Evolutionary conservation across 441 rosid species (phyloP).

Genomic region (Hura crepitans): DNA sequence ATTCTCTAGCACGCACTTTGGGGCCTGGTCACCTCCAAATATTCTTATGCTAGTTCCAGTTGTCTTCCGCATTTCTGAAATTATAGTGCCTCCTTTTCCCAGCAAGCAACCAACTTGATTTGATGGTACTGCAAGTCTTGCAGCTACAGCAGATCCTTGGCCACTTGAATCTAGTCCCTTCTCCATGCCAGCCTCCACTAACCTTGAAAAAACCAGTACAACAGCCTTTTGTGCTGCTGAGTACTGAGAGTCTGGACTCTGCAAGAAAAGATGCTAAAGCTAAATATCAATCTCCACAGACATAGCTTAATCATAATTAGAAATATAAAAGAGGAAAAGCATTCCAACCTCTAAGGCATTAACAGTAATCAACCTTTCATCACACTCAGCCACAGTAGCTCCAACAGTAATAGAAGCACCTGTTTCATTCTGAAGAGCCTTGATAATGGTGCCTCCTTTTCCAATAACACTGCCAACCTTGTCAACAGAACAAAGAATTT

Average conservation of each 20-base stretch:
- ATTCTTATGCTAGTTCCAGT: slow-evolving; percentile 62
- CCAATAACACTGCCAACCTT: slow-evolving; percentile 86
- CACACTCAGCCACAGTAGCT: slow-evolving; percentile 51
- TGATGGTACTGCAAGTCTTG: slow-evolving; percentile 76
- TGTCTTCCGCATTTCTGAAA: slow-evolving; percentile 73
- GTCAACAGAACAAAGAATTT: slow-evolving; percentile 67
- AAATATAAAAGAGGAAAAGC: slow-evolving; percentile 10
- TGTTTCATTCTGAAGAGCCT: slow-evolving; percentile 67
- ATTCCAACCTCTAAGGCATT: slow-evolving; percentile 71
- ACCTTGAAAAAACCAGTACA: slow-evolving; percentile 64
- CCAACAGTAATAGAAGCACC: slow-evolving; percentile 78
- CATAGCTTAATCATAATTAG: slow-evolving; percentile 14
- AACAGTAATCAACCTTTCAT: slow-evolving; percentile 72
- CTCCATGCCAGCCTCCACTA: slow-evolving; percentile 52
- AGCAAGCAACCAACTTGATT: slow-evolving; percentile 81
- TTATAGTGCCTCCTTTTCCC: slow-evolving; percentile 81
- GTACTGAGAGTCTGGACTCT: slow-evolving; percentile 57
- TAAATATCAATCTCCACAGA: slow-evolving; percentile 16
- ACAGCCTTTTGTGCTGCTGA: slow-evolving; percentile 80
- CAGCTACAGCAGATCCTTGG: slow-evolving; percentile 45
- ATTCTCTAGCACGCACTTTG: slow-evolving; percentile 59
- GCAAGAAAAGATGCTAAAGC: slow-evolving; percentile 36
- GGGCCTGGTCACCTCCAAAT: slow-evolving; percentile 51
- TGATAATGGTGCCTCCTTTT: slow-evolving; percentile 68
- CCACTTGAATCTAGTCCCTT: slow-evolving; percentile 47